Percentiles rank a stretch among this genome's conserved stretches.
Evolutionary conservation across 1,139 yeast genomes (phyloP).

Genomic region (Magnusiomyces fungicola): DNA sequence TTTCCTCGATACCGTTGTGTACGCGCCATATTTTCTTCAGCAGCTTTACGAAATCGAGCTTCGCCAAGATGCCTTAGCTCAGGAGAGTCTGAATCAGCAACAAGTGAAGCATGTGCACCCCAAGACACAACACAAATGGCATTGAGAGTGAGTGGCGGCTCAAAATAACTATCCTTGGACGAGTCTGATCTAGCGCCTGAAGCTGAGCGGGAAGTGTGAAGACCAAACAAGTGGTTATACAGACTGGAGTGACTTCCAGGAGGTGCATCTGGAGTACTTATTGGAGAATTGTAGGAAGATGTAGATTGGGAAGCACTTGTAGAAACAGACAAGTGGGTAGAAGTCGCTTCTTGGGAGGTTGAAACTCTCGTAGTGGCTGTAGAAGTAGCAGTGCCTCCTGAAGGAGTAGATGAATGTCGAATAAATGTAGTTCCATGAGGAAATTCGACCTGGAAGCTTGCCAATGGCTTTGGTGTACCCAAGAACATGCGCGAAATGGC

Average conservation of each 20-base stretch:
- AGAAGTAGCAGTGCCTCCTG: conserved; percentile 4
- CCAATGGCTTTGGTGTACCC: conserved; percentile 37
- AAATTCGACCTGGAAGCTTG: conserved; percentile 48
- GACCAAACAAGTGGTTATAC: not conserved
- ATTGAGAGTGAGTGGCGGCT: conserved; percentile 1
- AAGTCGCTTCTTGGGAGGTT: not conserved
- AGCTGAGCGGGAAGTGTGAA: not conserved
- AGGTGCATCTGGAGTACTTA: not conserved
- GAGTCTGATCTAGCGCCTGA: too few species aligned
- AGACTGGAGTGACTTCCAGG: not conserved
- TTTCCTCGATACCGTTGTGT: conserved; percentile 47
- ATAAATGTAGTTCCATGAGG: conserved; percentile 39
- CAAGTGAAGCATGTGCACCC: conserved; percentile 81
- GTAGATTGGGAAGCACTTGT: not conserved
- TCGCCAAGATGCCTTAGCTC: conserved; percentile 58
- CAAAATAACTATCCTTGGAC: not conserved
- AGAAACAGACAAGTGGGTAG: conserved; percentile 4
- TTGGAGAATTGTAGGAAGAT: not conserved
- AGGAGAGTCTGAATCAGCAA: conserved; percentile 69
- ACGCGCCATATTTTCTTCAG: conserved; percentile 42
- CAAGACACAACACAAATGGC: conserved; percentile 60
- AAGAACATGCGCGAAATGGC: conserved; percentile 40
- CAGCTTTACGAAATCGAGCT: conserved; percentile 65
- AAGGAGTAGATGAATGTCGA: conserved; percentile 11
- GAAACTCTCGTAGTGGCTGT: conserved; percentile 5